Percentiles rank a stretch among this genome's conserved stretches.
These are phyloP conservation scores for Torrubiellomyces zombiae DNA, from an alignment of 2,329 filamentous ascomycete genomes.

Conservation along the genomic window DNA sequence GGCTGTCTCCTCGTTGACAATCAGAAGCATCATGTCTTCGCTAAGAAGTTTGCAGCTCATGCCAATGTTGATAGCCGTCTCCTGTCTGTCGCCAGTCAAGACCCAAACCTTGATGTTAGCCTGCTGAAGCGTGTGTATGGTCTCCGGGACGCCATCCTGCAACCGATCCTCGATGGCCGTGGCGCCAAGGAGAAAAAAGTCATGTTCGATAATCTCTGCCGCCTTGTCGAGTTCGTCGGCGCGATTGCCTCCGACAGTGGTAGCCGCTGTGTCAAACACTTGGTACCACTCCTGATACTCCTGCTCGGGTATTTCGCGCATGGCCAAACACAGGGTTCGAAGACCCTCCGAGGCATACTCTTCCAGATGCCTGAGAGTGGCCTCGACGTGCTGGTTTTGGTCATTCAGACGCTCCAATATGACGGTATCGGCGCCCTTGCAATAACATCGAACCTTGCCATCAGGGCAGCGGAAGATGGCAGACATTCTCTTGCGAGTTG, in stretches of 20 bases:
- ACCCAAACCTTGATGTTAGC: constrained; percentile 99
- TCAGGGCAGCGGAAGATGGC: constrained; percentile 93
- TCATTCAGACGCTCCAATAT: constrained; percentile 79
- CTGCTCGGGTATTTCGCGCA: constrained; percentile 80
- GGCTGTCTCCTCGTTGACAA: constrained; percentile 80
- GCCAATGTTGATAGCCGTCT: constrained; percentile 98
- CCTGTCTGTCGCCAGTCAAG: constrained; percentile 88
- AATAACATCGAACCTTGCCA: constrained; percentile 85
- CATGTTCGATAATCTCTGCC: constrained; percentile 84
- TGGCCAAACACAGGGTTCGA: constrained; percentile 82
- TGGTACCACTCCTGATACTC: constrained; percentile 80
- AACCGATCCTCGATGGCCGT: constrained; percentile 95
- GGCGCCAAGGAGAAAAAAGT: constrained; percentile 79
- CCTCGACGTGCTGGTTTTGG: constrained; percentile 73
- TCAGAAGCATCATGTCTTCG: constrained; percentile 95
- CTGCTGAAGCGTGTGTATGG: constrained; percentile 89
- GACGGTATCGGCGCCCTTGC: constrained; percentile 93
- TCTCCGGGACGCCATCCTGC: constrained; percentile 94
- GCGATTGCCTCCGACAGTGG: constrained; percentile 81
- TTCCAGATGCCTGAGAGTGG: constrained; percentile 88
- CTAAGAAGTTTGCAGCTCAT: constrained; percentile 99
- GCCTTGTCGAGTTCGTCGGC: constrained; percentile 95
- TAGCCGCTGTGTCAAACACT: constrained; percentile 75
- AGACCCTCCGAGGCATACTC: constrained; percentile 95
- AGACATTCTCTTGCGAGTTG: constrained; percentile 84